phyloP scores from a whole-genome alignment of 495 filamentous ascomycete species.

The Daldinia caldariorum region DNA sequence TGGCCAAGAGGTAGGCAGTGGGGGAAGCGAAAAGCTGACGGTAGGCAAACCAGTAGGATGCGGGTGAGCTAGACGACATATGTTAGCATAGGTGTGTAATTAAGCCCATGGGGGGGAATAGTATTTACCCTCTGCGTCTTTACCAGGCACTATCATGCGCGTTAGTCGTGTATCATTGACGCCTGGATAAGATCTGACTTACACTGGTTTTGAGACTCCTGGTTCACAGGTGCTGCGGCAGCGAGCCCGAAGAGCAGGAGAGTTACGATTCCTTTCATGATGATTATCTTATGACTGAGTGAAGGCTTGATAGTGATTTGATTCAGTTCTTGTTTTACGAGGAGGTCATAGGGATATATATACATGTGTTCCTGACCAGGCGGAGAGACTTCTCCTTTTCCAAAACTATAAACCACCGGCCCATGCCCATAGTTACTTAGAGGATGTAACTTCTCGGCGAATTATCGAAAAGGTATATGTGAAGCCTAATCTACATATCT shows the following conservation, averaged over 20 bases:
- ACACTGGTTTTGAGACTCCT: slow-evolving; percentile 10
- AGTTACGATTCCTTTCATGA: slow-evolving; percentile 39
- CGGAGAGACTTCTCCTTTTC: slow-evolving; percentile 9
- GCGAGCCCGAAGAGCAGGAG: slow-evolving; percentile 36
- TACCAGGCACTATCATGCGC: slow-evolving; percentile 7
- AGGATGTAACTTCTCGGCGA: slow-evolving; percentile 25
- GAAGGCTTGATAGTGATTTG: slow-evolving; percentile 8
- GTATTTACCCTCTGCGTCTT: slow-evolving; percentile 7
- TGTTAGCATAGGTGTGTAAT: background rate
- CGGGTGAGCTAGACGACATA: slow-evolving; percentile 17
- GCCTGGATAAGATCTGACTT: background rate
- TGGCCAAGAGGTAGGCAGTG: slow-evolving; percentile 20
- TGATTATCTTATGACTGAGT: slow-evolving; percentile 9
- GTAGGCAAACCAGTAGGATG: slow-evolving; percentile 23
- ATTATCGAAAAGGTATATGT: slow-evolving; percentile 13
- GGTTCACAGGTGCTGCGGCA: slow-evolving; percentile 29
- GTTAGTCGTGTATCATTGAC: slow-evolving; percentile 1
- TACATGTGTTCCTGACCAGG: slow-evolving; percentile 22
- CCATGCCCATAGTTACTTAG: slow-evolving; percentile 12
- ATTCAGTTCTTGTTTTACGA: background rate
- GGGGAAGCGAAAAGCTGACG: slow-evolving; percentile 6
- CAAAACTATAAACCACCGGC: background rate
- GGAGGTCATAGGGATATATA: slow-evolving; percentile 24
- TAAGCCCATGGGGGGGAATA: background rate
- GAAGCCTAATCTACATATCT: slow-evolving; percentile 2